A percentile compares a stretch with the other conserved stretches of the same genome.
Conservation (phyloP, 768 basidiomycete species). For the Holtermanniella nyarrowii region DNA sequence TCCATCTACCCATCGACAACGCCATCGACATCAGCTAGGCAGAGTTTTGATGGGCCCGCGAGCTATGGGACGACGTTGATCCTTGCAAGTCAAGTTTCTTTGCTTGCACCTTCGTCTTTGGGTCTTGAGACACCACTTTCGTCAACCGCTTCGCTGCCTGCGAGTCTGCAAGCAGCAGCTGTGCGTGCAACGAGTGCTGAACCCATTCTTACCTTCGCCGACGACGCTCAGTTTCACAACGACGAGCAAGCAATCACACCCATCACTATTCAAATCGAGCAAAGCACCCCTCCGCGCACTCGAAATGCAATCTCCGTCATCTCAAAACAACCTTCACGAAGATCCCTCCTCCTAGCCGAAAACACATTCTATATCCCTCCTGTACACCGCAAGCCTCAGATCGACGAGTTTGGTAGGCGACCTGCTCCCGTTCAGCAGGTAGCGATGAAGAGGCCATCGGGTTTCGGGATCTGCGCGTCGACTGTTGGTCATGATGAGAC, state of each 20-base stretch:
- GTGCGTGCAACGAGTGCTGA: no score
- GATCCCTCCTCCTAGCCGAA: not conserved
- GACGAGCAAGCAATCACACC: no score
- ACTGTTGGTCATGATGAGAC: no score
- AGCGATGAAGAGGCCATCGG: no score
- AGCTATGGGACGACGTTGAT: not conserved
- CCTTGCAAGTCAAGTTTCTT: not conserved
- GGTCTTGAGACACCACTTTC: not conserved
- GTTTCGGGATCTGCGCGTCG: no score
- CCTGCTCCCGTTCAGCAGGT: no score
- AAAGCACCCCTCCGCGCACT: not conserved
- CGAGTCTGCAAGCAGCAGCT: not conserved
- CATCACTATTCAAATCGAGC: no score
- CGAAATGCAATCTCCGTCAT: not conserved
- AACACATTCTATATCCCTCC: not conserved
- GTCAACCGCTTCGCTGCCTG: not conserved
- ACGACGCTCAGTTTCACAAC: no score
- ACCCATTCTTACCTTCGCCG: no score
- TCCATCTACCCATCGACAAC: not conserved
- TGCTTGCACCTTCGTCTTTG: not conserved
- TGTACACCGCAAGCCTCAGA: not conserved
- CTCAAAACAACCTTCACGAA: not conserved
- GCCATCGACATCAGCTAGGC: no score
- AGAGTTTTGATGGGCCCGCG: no score
- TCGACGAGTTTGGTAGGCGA: not conserved